These are phyloP conservation scores for Perkinsus olseni DNA, from an alignment of 169 alveolate genomes.

Conservation along the genomic window DNA sequence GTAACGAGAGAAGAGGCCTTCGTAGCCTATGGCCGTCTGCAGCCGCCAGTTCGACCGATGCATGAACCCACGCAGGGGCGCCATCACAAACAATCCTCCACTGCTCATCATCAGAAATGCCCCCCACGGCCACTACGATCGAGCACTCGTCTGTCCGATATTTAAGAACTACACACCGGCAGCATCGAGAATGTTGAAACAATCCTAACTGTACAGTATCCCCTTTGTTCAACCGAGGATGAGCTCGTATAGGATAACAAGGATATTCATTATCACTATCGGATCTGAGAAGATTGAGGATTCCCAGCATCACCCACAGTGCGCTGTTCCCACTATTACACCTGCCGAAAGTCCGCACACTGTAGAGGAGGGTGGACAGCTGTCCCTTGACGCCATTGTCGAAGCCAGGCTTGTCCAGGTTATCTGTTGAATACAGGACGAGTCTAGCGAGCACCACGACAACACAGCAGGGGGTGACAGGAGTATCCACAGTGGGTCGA, in stretches of 20 bases:
- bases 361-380: background rate
- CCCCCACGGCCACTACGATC: too few species aligned
- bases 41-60: too few species aligned
- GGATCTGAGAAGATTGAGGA: background rate
- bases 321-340: background rate
- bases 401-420: background rate
- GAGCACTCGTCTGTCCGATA: too few species aligned
- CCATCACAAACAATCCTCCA: too few species aligned
- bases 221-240: background rate
- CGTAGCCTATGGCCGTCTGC: too few species aligned
- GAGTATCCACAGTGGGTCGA: too few species aligned
- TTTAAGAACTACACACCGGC: too few species aligned
- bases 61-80: too few species aligned
- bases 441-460: too few species aligned
- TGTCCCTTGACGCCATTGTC: background rate
- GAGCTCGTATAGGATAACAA: background rate
- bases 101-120: too few species aligned
- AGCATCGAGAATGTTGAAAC: background rate
- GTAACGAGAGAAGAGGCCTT: background rate
- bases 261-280: background rate
- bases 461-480: too few species aligned
- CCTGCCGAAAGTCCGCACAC: background rate
- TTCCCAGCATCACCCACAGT: too few species aligned
- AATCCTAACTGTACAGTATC: background rate
- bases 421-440: background rate